phyloP scores from a whole-genome alignment of 192 early-diverging fungal genomes.

The Coemansia sp. region DNA sequence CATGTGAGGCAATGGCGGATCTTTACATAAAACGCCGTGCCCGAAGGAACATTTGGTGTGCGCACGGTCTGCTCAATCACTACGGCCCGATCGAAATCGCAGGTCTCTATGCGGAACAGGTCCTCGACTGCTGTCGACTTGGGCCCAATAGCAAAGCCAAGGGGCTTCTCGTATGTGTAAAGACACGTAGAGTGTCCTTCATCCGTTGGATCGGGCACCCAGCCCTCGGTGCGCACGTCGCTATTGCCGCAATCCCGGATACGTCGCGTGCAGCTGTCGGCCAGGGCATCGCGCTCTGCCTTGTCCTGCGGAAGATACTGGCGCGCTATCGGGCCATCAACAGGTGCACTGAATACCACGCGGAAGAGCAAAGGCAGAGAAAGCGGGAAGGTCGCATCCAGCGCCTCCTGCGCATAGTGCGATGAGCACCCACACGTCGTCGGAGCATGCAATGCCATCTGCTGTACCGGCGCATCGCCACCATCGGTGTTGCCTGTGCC shows the following conservation, averaged over 20 bases:
- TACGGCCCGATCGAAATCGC: slow-evolving; percentile 30
- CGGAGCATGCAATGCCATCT: slow-evolving; percentile 21
- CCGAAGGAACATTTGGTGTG: slow-evolving; percentile 52
- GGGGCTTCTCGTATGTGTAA: slow-evolving; percentile 45
- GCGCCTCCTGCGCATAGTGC: slow-evolving; percentile 34
- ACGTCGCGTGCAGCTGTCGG: slow-evolving; percentile 32
- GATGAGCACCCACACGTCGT: slow-evolving; percentile 37
- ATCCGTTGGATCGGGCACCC: slow-evolving; percentile 42
- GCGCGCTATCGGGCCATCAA: slow-evolving; percentile 16
- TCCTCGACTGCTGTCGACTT: slow-evolving; percentile 46
- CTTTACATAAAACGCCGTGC: slow-evolving; percentile 48
- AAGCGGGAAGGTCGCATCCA: slow-evolving; percentile 46
- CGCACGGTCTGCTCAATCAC: slow-evolving; percentile 40
- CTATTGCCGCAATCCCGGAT: slow-evolving; percentile 29
- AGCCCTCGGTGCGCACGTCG: slow-evolving; percentile 43
- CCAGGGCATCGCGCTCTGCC: slow-evolving; percentile 22
- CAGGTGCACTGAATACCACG: slow-evolving; percentile 37
- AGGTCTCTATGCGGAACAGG: slow-evolving; percentile 23
- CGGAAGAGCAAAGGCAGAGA: slow-evolving; percentile 46
- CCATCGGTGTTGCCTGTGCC: too few relatives aligned
- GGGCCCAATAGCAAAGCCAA: slow-evolving; percentile 51
- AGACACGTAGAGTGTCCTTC: slow-evolving; percentile 27
- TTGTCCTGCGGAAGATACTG: slow-evolving; percentile 18
- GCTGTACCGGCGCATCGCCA: slow-evolving; percentile 6
- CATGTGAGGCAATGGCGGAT: slow-evolving; percentile 49